These are phyloP conservation scores for Purpureocillium takamizusanense DNA, from an alignment of 2,329 filamentous ascomycete species.

Conservation along the genomic window DNA sequence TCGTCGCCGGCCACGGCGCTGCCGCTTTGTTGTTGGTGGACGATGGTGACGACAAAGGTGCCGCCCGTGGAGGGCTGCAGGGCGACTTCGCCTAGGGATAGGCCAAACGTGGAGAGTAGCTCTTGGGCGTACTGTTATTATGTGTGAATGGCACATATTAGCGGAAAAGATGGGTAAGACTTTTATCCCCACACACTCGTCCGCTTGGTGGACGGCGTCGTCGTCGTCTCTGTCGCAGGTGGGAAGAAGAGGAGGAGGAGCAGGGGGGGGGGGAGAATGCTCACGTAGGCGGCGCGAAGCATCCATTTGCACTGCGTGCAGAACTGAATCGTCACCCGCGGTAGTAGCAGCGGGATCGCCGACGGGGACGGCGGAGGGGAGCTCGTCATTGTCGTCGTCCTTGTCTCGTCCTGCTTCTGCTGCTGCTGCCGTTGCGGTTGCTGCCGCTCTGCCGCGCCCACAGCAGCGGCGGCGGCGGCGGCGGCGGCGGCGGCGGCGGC, in stretches of 20 bases:
- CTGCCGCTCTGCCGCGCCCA: too few species aligned
- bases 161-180: too few species aligned
- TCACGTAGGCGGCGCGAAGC: slow-evolving; percentile 75
- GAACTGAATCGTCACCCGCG: slow-evolving; percentile 78
- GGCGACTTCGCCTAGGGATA: slow-evolving; percentile 75
- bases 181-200: too few species aligned
- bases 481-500: too few species aligned
- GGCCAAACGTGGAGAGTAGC: slow-evolving; percentile 85
- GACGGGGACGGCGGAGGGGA: too few species aligned
- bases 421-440: too few species aligned
- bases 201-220: too few species aligned
- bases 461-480: too few species aligned
- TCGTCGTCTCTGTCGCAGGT: too few species aligned
- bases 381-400: too few species aligned
- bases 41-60: slow-evolving; percentile 66
- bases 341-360: slow-evolving; percentile 21
- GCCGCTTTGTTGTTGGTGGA: slow-evolving; percentile 7
- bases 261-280: slow-evolving; percentile 14
- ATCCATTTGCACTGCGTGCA: slow-evolving; percentile 95
- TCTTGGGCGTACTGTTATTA: slow-evolving; percentile 95
- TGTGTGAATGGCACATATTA: too few species aligned
- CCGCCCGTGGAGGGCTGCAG: slow-evolving; percentile 81
- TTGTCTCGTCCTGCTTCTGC: too few species aligned
- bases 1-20: slow-evolving; percentile 18
- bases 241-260: slow-evolving; percentile 1